phyloP scores from a whole-genome alignment of 1,284 basidiomycete genomes.

The Austroboletus olivaceoglutinosus region DNA sequence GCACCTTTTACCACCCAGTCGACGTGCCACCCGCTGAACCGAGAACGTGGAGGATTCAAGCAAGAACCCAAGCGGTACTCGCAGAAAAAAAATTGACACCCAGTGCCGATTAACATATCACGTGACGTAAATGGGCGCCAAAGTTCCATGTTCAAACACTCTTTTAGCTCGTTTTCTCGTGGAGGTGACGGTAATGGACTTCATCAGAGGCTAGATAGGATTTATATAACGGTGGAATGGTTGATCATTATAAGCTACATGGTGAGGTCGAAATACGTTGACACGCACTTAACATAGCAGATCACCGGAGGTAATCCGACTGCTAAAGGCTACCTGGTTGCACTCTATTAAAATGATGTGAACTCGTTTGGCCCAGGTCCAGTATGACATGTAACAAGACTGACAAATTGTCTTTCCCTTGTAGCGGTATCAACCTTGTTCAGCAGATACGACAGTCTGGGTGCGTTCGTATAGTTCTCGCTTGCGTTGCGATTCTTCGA shows the following conservation, averaged over 20 bases:
- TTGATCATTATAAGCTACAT: slow-evolving; percentile 13
- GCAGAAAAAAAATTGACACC: too few species aligned
- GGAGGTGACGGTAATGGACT: too few species aligned
- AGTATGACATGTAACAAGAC: background rate
- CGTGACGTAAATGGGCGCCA: slow-evolving; percentile 9
- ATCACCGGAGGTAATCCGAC: slow-evolving; percentile 1
- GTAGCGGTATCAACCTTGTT: slow-evolving; percentile 12
- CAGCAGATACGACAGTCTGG: slow-evolving; percentile 46
- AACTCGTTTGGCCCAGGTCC: background rate
- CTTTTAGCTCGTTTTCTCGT: too few species aligned
- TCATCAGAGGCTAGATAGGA: background rate
- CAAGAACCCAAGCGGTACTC: slow-evolving; percentile 14
- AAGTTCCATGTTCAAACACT: too few species aligned
- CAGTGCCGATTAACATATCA: background rate
- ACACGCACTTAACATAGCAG: slow-evolving; percentile 14
- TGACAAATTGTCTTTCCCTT: background rate
- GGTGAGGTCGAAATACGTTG: background rate
- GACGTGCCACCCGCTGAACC: too few species aligned
- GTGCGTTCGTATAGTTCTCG: slow-evolving; percentile 66
- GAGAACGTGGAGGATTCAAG: background rate
- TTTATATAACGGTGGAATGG: slow-evolving; percentile 1
- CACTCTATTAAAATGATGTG: slow-evolving; percentile 3
- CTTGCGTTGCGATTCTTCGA: slow-evolving; percentile 64
- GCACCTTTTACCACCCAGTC: slow-evolving; percentile 4
- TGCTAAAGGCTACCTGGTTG: background rate